Evolutionary conservation across 805 yeast species (phyloP).

Genomic region (Lachancea quebecensis): DNA sequence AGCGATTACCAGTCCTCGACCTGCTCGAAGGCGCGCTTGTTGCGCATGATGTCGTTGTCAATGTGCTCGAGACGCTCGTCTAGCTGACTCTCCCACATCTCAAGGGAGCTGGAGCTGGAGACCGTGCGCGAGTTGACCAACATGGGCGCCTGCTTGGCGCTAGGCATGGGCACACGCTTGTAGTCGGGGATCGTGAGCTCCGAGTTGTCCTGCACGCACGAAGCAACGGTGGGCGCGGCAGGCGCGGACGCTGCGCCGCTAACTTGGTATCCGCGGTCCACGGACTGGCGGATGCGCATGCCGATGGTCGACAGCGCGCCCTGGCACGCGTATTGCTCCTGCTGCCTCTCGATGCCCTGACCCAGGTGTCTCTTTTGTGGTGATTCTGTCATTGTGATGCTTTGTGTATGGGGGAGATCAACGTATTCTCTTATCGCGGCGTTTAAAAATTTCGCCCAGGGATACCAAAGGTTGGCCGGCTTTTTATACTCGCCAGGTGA

Average conservation of each 20-base stretch:
- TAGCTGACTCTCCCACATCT: conserved; percentile 35
- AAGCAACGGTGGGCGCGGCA: background rate
- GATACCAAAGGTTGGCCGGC: background rate
- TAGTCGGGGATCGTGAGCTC: conserved; percentile 24
- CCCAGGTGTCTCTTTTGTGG: conserved; percentile 33
- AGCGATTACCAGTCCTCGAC: conserved; percentile 4
- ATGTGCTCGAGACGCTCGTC: conserved; percentile 32
- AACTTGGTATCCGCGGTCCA: conserved; percentile 50
- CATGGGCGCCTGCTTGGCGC: conserved; percentile 31
- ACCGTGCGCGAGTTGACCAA: conserved; percentile 30
- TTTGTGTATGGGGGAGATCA: background rate
- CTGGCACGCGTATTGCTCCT: conserved; percentile 25
- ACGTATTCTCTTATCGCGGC: too few species aligned
- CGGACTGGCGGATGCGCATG: conserved; percentile 64
- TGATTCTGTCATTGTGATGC: conserved; percentile 13
- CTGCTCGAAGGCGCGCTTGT: conserved; percentile 14
- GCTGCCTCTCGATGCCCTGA: conserved; percentile 19
- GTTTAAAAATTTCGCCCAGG: background rate
- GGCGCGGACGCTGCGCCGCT: background rate
- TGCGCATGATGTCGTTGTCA: conserved; percentile 24
- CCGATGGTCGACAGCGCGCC: conserved; percentile 49
- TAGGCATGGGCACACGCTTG: conserved; percentile 33
- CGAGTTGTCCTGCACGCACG: conserved; percentile 21
- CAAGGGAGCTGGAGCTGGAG: conserved; percentile 32
- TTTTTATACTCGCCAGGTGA: conserved; percentile 2